Base-by-base conservation (phyloP, 352 stramenopile species). In the Phytophthora idaei region DNA sequence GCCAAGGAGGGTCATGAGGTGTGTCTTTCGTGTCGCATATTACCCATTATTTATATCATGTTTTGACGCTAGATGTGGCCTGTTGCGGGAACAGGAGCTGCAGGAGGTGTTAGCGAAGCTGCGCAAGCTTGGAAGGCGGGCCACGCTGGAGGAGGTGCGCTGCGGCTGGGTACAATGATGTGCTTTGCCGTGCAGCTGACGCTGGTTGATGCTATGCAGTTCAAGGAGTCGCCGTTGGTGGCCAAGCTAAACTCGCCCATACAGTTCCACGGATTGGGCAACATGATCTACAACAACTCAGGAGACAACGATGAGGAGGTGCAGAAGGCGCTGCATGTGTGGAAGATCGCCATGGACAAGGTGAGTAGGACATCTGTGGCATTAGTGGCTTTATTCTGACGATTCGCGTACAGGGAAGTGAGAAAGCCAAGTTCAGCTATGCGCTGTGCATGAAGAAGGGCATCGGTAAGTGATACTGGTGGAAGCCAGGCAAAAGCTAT, bases 351-450 rank as follows among this genome's bases (percentile, higher is more conserved):
- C 32, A 93, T 94, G 76, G 83, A 94, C 27, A 90, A 90, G 64
- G 82, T 89, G 25, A 6, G 48, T 8, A 10, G 6, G 36, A 36
- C 9, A 21, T 29, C 28, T 14, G n/a, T 17, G 17, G 28, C 34
- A 36, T 5, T 42, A 25, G 3, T 49, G 7, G 11, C 31, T 2
- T 25, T 31, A n/a, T 34, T 47, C 21, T 32, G 11, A 47, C 8
- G 6, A 1, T 2, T 9, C 9, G 12, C 29, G 47, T 52, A 3
- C 31, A 91, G 82, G 88, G 88, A 44, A 92, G 86, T 66, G 67
- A 90, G 11, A 82, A 89, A 51, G 83, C 88, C 68, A 95, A 93
- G 73, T 95, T 87, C 73, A 95, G 87, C 69, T 91, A 93, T 42
- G 88, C 88, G 0, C 73, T 89, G 71, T 94, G 83, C 44, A 76